Base-by-base conservation (phyloP, 1,284 basidiomycete species). In the Sparassis latifolia region DNA sequence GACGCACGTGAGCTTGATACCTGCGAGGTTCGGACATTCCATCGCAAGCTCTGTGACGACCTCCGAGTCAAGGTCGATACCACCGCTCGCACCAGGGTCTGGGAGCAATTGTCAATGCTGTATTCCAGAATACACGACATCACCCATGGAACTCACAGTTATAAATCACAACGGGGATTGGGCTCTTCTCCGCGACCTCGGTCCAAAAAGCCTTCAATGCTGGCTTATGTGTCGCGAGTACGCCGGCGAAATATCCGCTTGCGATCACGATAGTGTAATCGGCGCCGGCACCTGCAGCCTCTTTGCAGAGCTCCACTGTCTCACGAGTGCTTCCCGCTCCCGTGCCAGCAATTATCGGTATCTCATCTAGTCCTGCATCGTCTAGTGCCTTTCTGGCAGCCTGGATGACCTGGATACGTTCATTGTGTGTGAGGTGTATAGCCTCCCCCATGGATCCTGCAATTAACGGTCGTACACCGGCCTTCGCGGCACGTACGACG, bases 31-130 rank as follows among this genome's bases (percentile, higher is more conserved):
- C 37, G 86, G 77, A 60, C 79, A 82, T 54, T 84, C 80, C 29
- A 66, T 67, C 2, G 90, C 90, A 47, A 96, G 79, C 58, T 92
- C 86, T 20, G 78, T 78, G 61, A 96, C 84, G 42, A 91, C 69
- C 66, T 94, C 89, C 9, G 89, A 92, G 69, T 93, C 88, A 55
- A 95, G 67, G 69, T 95, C 89, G 59, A 93, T 86, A 9, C 91
- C 86, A 27, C 89, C 84, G 55, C 85, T 79, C 2, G 90, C 89
- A 40, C 82, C 89, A 60, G 91, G 91, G 71, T 84, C 88, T 89
- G 57, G 32, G 5, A 20, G 5, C 33, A 42, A 4, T 6, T 42
- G 44, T 44, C 5, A 41, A 44, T 49, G 48, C 42, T 45, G 28
- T 35, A 20, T 10, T n/a, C 35, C 20, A 6, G 29, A 10, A 37